Evolutionary conservation across 345 rosid species (phyloP).

Genomic region (Ailanthus altissimus): DNA sequence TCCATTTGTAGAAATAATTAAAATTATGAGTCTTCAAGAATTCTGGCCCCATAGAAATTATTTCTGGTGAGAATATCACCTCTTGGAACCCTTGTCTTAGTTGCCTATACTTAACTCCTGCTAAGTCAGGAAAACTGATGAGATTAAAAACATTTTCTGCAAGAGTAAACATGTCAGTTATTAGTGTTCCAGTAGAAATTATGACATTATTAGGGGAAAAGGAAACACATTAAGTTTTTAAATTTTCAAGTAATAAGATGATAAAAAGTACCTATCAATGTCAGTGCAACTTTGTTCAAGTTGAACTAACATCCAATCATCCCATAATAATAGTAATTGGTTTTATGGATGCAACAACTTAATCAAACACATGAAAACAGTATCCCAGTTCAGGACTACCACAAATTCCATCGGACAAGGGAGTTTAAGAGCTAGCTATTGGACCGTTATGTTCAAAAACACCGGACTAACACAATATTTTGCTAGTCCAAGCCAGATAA

Average conservation of each 20-base stretch:
- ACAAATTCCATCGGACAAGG: neutral
- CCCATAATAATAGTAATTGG: neutral
- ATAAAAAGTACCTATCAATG: neutral
- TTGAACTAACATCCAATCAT: neutral
- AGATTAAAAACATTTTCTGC: slow-evolving; percentile 97
- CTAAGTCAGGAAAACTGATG: slow-evolving; percentile 70
- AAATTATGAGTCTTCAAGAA: slow-evolving; percentile 12
- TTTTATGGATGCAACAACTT: neutral
- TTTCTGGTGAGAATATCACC: slow-evolving; percentile 40
- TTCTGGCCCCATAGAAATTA: slow-evolving; percentile 14
- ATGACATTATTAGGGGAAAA: slow-evolving; percentile 10
- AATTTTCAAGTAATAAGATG: neutral
- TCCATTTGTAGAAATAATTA: slow-evolving; percentile 15
- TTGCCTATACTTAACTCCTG: slow-evolving; percentile 67
- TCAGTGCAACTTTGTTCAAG: neutral
- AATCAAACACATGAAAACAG: neutral
- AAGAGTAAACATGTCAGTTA: slow-evolving; percentile 30
- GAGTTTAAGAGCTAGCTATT: neutral
- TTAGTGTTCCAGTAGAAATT: slow-evolving; percentile 31
- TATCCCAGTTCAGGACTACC: neutral
- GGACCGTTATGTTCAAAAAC: neutral
- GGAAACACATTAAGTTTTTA: neutral
- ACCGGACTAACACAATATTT: neutral
- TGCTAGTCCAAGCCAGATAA: neutral
- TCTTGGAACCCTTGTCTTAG: slow-evolving; percentile 73